Percentiles rank a stretch among this genome's conserved stretches.
These are phyloP conservation scores for Podospora bellae-mahoneyi DNA, from an alignment of 495 filamentous ascomycete genomes.

Conservation along the genomic window DNA sequence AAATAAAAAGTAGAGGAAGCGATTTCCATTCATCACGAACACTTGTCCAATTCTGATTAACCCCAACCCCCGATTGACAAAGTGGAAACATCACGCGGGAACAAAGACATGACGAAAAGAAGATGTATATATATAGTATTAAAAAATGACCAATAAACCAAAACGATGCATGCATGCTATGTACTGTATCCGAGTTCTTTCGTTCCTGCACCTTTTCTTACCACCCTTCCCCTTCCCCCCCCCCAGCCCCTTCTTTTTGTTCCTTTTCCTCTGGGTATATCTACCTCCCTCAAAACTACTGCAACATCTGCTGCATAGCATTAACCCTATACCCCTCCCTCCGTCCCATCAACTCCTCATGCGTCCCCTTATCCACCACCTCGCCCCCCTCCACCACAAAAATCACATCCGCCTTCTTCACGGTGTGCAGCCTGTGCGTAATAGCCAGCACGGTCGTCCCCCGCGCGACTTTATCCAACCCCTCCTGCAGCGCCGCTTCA, in stretches of 20 bases:
- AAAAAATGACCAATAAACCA: background rate
- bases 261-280: background rate
- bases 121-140: background rate
- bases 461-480: conserved; percentile 63
- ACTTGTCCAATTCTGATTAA: background rate
- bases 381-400: conserved; percentile 67
- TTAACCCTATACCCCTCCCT: conserved; percentile 58
- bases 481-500: conserved; percentile 67
- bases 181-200: background rate
- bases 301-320: conserved; percentile 41
- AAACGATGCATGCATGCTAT: background rate
- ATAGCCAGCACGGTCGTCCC: conserved; percentile 81
- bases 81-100: background rate
- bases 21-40: background rate
- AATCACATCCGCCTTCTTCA: conserved; percentile 70
- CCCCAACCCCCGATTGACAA: background rate
- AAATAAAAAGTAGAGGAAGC: background rate
- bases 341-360: conserved; percentile 60
- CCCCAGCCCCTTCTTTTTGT: background rate
- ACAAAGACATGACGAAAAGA: background rate
- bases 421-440: conserved; percentile 73
- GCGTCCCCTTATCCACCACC: conserved; percentile 65
- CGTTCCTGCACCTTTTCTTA: background rate
- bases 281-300: background rate
- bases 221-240: no score